Percentiles rank a stretch among this genome's conserved stretches.
Conservation (phyloP, 2,329 filamentous ascomycete species). For the Cyanodermella asteris region DNA sequence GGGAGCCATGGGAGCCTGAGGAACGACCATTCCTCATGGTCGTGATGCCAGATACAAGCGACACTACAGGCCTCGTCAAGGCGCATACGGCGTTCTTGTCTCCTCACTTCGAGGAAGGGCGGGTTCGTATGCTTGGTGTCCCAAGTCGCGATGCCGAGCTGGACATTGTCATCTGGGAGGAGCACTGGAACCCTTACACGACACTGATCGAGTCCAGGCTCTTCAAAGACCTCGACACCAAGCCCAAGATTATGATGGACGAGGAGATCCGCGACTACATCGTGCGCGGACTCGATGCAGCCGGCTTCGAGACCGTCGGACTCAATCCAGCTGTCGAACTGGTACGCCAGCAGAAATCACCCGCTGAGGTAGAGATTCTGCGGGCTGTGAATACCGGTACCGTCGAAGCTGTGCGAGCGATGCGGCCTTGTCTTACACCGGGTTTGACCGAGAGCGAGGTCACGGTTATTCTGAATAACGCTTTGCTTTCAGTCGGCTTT, state of each 20-base stretch:
- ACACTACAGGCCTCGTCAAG: slow-evolving; percentile 21
- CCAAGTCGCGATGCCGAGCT: slow-evolving; percentile 29
- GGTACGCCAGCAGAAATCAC: slow-evolving; percentile 36
- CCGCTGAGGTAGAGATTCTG: slow-evolving; percentile 33
- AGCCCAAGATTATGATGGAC: slow-evolving; percentile 35
- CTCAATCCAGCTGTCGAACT: slow-evolving; percentile 32
- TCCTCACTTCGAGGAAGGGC: slow-evolving; percentile 38
- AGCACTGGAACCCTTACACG: slow-evolving; percentile 41
- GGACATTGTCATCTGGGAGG: slow-evolving; percentile 37
- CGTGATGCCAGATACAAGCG: too few species aligned
- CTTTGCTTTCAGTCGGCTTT: slow-evolving; percentile 31
- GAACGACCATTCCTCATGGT: too few species aligned
- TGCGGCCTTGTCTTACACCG: slow-evolving; percentile 32
- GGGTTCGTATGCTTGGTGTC: slow-evolving; percentile 36
- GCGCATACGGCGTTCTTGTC: slow-evolving; percentile 37
- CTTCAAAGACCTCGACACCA: slow-evolving; percentile 11
- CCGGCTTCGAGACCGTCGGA: slow-evolving; percentile 35
- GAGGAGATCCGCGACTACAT: slow-evolving; percentile 45
- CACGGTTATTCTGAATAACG: slow-evolving; percentile 30
- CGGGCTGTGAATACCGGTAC: slow-evolving; percentile 42
- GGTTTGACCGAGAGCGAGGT: slow-evolving; percentile 38
- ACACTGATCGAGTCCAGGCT: slow-evolving; percentile 27
- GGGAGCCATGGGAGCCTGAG: too few species aligned
- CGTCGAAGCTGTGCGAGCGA: slow-evolving; percentile 36
- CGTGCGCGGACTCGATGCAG: slow-evolving; percentile 29